Percentiles rank a stretch among this genome's conserved stretches.
Evolutionary conservation across 2,329 filamentous ascomycete species (phyloP).

Genomic region (Drechslera avenae): DNA sequence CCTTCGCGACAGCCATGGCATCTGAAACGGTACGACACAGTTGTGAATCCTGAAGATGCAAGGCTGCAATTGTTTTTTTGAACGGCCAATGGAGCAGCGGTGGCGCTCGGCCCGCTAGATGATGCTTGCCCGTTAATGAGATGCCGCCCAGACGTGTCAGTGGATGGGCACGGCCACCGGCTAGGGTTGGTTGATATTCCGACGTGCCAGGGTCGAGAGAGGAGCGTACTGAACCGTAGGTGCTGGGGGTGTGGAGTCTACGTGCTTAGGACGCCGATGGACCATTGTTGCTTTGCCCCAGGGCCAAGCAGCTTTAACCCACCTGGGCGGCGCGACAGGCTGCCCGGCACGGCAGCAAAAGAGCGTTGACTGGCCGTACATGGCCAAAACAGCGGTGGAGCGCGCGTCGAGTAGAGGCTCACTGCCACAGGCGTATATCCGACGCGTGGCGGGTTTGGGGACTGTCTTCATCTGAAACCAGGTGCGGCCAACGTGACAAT

Average conservation of each 20-base stretch:
- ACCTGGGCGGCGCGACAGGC: background rate
- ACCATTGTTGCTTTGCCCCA: too few relatives aligned
- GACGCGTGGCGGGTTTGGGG: slow-evolving; percentile 26
- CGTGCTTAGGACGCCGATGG: too few relatives aligned
- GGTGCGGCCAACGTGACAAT: slow-evolving; percentile 7
- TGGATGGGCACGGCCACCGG: slow-evolving; percentile 29
- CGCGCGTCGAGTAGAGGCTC: slow-evolving; percentile 4
- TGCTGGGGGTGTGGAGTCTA: background rate
- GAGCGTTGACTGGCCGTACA: background rate
- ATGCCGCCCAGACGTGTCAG: slow-evolving; percentile 22
- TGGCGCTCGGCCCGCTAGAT: slow-evolving; percentile 33
- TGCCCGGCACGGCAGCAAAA: background rate
- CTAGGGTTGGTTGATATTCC: slow-evolving; percentile 2
- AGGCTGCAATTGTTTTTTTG: slow-evolving; percentile 23
- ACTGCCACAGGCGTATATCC: slow-evolving; percentile 21
- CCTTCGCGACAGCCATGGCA: background rate
- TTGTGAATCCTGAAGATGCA: slow-evolving; percentile 14
- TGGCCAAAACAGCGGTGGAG: background rate
- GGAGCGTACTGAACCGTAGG: background rate
- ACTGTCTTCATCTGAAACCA: slow-evolving; percentile 24
- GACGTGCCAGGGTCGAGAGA: too few relatives aligned
- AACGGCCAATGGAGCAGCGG: slow-evolving; percentile 22
- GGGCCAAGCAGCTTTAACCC: slow-evolving; percentile 19
- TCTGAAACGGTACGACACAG: slow-evolving; percentile 25
- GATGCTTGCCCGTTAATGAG: slow-evolving; percentile 19